Conservation (phyloP, 306 rosid species). For the Prunus mira region DNA sequence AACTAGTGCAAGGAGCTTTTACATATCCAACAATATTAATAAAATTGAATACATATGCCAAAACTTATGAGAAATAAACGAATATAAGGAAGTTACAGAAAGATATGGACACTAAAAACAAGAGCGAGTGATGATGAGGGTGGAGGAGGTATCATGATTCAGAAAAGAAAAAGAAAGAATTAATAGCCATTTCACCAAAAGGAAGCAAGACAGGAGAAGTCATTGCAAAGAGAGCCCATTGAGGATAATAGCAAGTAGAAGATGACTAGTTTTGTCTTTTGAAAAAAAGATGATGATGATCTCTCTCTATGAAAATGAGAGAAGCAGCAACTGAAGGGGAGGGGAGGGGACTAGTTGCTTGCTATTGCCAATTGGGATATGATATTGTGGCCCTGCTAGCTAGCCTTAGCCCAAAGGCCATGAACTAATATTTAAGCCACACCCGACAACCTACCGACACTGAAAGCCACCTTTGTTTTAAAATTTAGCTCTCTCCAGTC, state of each 20-base stretch:
- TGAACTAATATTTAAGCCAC: slow-evolving; percentile 2
- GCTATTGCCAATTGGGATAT: slow-evolving; percentile 8
- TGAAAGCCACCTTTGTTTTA: slow-evolving; percentile 32
- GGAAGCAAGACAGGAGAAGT: slow-evolving; percentile 48
- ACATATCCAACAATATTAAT: too few relatives aligned
- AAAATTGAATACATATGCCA: neutral
- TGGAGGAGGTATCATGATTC: neutral
- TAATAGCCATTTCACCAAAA: slow-evolving; percentile 35
- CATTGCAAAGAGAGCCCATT: slow-evolving; percentile 43
- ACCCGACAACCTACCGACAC: slow-evolving; percentile 56
- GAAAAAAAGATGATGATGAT: slow-evolving; percentile 13
- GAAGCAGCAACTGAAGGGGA: neutral
- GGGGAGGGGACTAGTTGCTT: neutral
- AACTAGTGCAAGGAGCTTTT: too few relatives aligned
- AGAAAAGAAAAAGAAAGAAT: slow-evolving; percentile 38
- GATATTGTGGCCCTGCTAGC: slow-evolving; percentile 13
- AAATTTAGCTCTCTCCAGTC: neutral
- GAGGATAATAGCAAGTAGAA: slow-evolving; percentile 40
- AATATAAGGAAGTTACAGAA: neutral
- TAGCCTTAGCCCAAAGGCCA: slow-evolving; percentile 33
- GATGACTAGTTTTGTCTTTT: slow-evolving; percentile 19
- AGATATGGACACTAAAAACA: slow-evolving; percentile 16
- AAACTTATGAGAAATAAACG: neutral
- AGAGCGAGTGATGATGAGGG: neutral
- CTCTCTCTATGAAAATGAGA: neutral